Conservation (phyloP, 202 grass and related monocot species). For the Saccharum hybrid region DNA sequence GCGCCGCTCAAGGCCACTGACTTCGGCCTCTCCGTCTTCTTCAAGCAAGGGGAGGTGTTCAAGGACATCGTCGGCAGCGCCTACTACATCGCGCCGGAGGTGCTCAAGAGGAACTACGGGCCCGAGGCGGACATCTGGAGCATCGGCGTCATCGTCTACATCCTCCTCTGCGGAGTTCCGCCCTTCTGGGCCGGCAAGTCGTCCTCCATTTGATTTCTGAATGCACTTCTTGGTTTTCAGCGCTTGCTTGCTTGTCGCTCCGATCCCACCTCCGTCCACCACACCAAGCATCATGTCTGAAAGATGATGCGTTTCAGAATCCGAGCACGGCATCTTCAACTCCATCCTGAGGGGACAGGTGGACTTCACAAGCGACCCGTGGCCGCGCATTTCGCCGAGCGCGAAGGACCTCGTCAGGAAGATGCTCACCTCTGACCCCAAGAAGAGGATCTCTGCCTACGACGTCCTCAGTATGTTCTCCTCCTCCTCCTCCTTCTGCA, state of each 20-base stretch:
- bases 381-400: slow-evolving; percentile 71
- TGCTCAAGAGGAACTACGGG: slow-evolving; percentile 66
- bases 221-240: background rate
- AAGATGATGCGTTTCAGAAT: slow-evolving; percentile 56
- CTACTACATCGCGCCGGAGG: slow-evolving; percentile 81
- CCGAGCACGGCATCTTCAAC: slow-evolving; percentile 91
- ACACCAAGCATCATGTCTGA: background rate
- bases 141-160: slow-evolving; percentile 69
- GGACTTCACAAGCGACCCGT: slow-evolving; percentile 78
- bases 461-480: slow-evolving; percentile 72
- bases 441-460: slow-evolving; percentile 72
- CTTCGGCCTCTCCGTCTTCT: slow-evolving; percentile 89
- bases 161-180: slow-evolving; percentile 68
- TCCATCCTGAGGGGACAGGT: slow-evolving; percentile 71
- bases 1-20: slow-evolving; percentile 86
- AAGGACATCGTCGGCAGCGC: slow-evolving; percentile 77
- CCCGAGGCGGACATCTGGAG: slow-evolving; percentile 78
- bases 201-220: too few species aligned
- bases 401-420: slow-evolving; percentile 92
- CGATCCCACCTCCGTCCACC: background rate
- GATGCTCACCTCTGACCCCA: slow-evolving; percentile 76
- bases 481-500: background rate
- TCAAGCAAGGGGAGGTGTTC: slow-evolving; percentile 82
- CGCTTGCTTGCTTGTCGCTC: background rate
- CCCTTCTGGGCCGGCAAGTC: slow-evolving; percentile 72